These are phyloP conservation scores for Colletotrichum higginsianum DNA, from an alignment of 2,329 filamentous ascomycete genomes.

Conservation along the genomic window DNA sequence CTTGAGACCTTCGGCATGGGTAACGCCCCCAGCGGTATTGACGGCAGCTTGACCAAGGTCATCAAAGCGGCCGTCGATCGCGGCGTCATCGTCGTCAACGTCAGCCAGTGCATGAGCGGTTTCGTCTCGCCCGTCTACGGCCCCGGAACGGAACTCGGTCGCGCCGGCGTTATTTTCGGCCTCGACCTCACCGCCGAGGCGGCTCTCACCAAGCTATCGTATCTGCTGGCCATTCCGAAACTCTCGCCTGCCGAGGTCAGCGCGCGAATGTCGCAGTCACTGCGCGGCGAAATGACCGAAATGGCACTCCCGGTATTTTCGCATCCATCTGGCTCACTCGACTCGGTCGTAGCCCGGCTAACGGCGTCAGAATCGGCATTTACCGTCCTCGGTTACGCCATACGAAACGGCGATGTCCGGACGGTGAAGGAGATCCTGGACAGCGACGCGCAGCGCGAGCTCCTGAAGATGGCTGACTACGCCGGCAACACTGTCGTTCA, in stretches of 20 bases:
- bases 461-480: constrained; percentile 84
- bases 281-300: constrained; percentile 90
- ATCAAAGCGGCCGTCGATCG: constrained; percentile 83
- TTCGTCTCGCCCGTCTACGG: constrained; percentile 86
- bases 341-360: constrained; percentile 59
- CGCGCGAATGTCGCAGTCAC: constrained; percentile 78
- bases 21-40: constrained; percentile 87
- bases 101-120: constrained; percentile 88
- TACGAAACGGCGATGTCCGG: constrained; percentile 78
- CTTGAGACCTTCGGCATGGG: constrained; percentile 95
- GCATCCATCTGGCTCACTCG: constrained; percentile 74
- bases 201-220: constrained; percentile 91
- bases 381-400: constrained; percentile 84
- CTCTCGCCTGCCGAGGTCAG: constrained; percentile 77
- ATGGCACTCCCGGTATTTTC: constrained; percentile 80
- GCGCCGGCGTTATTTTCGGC: constrained; percentile 89
- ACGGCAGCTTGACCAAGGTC: constrained; percentile 84
- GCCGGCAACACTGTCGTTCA: constrained; percentile 82
- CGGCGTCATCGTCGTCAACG: constrained; percentile 89
- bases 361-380: constrained; percentile 73
- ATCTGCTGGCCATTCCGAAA: constrained; percentile 79
- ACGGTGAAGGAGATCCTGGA: constrained; percentile 78
- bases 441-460: constrained; percentile 69
- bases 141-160: constrained; percentile 81
- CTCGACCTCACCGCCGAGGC: constrained; percentile 92